Base-by-base conservation (phyloP, 192 early-diverging fungal genomes). In the Entomortierella beljakovae region DNA sequence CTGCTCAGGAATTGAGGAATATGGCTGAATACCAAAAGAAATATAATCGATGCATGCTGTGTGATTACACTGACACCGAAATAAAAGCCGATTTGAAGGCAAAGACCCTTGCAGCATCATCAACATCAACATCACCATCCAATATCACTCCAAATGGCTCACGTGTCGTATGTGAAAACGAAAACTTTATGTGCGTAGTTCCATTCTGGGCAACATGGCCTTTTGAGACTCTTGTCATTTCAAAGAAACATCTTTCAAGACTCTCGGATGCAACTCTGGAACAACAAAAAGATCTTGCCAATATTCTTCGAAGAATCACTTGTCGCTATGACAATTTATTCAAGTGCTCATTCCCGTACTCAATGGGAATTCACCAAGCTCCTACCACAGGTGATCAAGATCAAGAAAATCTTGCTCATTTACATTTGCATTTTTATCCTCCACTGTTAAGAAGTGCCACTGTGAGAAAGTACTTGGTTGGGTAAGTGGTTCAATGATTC, bases 131-230 rank as follows among this genome's bases (percentile, higher is more conserved):
- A 58, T 1, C 35, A 16, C 10, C 67, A 3, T 3, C 52, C 4
- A 49, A 68, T 20, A 82, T 82, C 38, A 72, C 64, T 20, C 50
- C 68, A 11, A 80, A 89, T 34, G 72, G 86, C 6, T 83, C 88
- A 11, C 88, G 96, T 26, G 64, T 96, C 29, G 90, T 99, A 6
- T 85, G 88, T 58, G 88, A 94, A 76, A 97, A 97, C 75, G 85
- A 85, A 26, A 87, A 88, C 0, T 99, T 96, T 68, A 64, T 94
- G 33, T 92, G 88, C 10, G 63, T 98, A 0, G 94, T 97, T 1
- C 97, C 97, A 15, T 99, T 95, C 84, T 99, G 97, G 97, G 96
- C 96, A 0, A 85, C 92, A 11, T 99, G 97, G 97, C 97, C 97
- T 5, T 98, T 93, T 64, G 97, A 99, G 71, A 94, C 93, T 61